Percentiles rank a stretch among this genome's conserved stretches.
These are phyloP conservation scores for Collybia sordida DNA, from an alignment of 768 basidiomycete species.

Conservation along the genomic window DNA sequence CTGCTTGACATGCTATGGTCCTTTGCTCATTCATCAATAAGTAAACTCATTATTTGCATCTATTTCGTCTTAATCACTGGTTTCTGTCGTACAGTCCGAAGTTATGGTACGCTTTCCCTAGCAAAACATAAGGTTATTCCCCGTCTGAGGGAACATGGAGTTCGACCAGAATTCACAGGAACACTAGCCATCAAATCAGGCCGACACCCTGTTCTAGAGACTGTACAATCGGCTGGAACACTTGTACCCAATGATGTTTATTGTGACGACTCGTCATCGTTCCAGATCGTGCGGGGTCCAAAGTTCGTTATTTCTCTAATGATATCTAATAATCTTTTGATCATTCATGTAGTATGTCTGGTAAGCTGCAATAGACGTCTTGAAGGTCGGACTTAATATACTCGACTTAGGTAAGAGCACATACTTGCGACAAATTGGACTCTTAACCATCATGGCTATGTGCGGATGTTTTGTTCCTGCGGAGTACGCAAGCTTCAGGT, in stretches of 20 bases:
- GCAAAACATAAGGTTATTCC: not conserved
- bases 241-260: slow-evolving; percentile 91
- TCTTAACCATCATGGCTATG: slow-evolving; percentile 85
- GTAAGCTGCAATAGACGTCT: slow-evolving; percentile 15
- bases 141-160: slow-evolving; percentile 32
- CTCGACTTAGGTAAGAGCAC: slow-evolving; percentile 78
- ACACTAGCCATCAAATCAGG: slow-evolving; percentile 89
- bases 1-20: slow-evolving; percentile 89
- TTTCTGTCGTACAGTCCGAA: slow-evolving; percentile 46
- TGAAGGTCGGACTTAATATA: not conserved
- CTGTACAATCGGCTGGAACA: slow-evolving; percentile 60
- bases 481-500: slow-evolving; percentile 90
- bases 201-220: slow-evolving; percentile 86
- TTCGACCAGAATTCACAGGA: slow-evolving; percentile 89
- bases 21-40: slow-evolving; percentile 80
- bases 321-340: not conserved
- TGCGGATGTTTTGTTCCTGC: slow-evolving; percentile 92
- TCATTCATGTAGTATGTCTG: slow-evolving; percentile 40
- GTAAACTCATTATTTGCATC: slow-evolving; percentile 43
- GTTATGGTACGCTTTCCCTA: slow-evolving; percentile 34
- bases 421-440: slow-evolving; percentile 83
- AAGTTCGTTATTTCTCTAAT: slow-evolving; percentile 50
- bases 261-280: slow-evolving; percentile 78
- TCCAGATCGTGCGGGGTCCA: slow-evolving; percentile 91
- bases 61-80: too few species aligned